Conservation (phyloP, 495 filamentous ascomycete genomes). For the Trypethelium eluteriae region DNA sequence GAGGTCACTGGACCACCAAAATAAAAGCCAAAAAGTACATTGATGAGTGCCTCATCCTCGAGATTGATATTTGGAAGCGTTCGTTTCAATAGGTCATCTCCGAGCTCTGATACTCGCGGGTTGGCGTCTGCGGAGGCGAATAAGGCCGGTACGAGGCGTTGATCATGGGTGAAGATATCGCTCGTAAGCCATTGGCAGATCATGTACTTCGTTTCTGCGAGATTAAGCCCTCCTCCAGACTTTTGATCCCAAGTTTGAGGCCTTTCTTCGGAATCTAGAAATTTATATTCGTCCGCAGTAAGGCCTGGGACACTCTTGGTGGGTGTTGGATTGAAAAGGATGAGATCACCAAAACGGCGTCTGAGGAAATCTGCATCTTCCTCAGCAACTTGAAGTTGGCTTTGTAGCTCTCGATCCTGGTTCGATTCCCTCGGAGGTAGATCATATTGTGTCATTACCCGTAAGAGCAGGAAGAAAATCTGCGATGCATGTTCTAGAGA, state of each 20-base stretch:
- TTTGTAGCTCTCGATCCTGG: constrained; percentile 64
- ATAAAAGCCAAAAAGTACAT: constrained; percentile 62
- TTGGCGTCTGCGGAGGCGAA: constrained; percentile 76
- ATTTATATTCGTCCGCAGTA: constrained; percentile 60
- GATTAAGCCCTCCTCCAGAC: constrained; percentile 54
- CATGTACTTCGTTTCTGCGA: constrained; percentile 59
- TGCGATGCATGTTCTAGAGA: constrained; percentile 56
- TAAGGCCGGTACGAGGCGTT: constrained; percentile 75
- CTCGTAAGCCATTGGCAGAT: constrained; percentile 66
- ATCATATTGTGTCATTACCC: constrained; percentile 60
- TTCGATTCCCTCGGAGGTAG: constrained; percentile 67
- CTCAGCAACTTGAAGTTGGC: constrained; percentile 56
- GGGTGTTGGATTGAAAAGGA: constrained; percentile 48
- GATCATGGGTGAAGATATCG: constrained; percentile 71
- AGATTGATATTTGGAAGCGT: constrained; percentile 55
- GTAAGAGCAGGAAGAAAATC: constrained; percentile 78
- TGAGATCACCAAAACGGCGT: constrained; percentile 67
- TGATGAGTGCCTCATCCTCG: constrained; percentile 58
- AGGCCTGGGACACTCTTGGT: constrained; percentile 58
- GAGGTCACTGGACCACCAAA: constrained; percentile 46
- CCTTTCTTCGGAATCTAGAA: constrained; percentile 60
- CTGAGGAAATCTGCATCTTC: constrained; percentile 70
- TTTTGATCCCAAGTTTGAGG: constrained; percentile 62
- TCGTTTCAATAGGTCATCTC: constrained; percentile 78
- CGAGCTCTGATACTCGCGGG: constrained; percentile 67